These are phyloP conservation scores for Haematococcus lacustris DNA, from an alignment of 139 green algal genomes.

Conservation along the genomic window DNA sequence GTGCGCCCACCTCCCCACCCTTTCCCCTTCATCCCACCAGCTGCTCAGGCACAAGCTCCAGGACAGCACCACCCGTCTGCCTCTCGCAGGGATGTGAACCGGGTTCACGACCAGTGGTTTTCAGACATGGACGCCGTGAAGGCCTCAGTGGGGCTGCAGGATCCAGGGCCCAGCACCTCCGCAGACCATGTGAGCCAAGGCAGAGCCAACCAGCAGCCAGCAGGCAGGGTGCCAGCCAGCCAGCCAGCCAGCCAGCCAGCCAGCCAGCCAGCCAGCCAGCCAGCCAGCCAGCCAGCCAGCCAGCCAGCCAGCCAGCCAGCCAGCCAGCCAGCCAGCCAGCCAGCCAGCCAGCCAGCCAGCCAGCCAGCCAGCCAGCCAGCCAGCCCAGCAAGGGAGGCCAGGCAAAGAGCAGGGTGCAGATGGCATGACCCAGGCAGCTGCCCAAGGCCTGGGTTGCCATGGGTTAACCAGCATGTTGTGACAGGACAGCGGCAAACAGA, in stretches of 20 bases:
- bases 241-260: too few relatives aligned
- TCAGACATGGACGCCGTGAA: slow-evolving; percentile 63
- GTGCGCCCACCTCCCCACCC: slow-evolving; percentile 15
- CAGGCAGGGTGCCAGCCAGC: too few relatives aligned
- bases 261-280: too few relatives aligned
- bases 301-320: too few relatives aligned
- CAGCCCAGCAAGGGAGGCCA: too few relatives aligned
- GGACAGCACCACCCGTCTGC: background rate
- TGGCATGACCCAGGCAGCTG: background rate
- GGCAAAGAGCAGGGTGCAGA: background rate
- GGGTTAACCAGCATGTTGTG: background rate
- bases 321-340: too few relatives aligned
- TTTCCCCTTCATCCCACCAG: background rate
- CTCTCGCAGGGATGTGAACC: slow-evolving; percentile 58
- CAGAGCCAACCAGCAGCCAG: background rate
- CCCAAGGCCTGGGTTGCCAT: background rate
- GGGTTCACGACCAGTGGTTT: slow-evolving; percentile 89
- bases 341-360: too few relatives aligned
- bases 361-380: too few relatives aligned
- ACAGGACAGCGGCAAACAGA: background rate
- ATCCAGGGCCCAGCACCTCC: background rate
- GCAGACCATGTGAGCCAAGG: background rate
- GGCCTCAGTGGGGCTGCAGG: slow-evolving; percentile 54
- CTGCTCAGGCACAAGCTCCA: background rate
- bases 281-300: too few relatives aligned